Evolutionary conservation across 2,329 filamentous ascomycete species (phyloP), one percentile per base, ranked within the genome.

Genomic region (Monilinia aucupariae): DNA sequence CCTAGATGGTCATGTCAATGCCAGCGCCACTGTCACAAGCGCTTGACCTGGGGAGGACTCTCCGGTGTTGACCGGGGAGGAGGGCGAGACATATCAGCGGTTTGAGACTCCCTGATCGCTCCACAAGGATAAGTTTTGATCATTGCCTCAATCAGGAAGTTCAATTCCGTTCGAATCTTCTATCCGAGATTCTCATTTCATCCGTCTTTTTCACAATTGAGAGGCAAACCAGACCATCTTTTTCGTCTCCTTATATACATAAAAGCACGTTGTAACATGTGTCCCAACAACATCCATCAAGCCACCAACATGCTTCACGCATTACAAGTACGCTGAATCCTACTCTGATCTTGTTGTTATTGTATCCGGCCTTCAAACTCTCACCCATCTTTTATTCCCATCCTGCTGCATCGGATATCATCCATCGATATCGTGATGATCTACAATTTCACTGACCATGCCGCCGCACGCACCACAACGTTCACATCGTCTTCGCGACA

Each of bases 101-200:
- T 41, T 59, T 34, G 56, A 50, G 27, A 43, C 34, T 30, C 58
- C 32, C 32, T 27, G 13, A 39, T 52, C 32, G 22, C 17, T 47
- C 20, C 43, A 47, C 58, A 52, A 60, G 58, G 58, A 60, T 60
- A 22, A 20, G 37, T 37, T 52, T 43, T 22, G 58, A 60, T 60
- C 47, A 22, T 60, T 47, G 47, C 58, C 32, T 52, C 25, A 60
- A 60, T 51, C 47, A 22, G 47, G 58, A 52, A 60, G 58, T 43
- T 52, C 17, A 60, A 53, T 52, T 25, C 4, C 58, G 12, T 17
- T 52, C 47, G 32, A 39, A 52, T 60, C 32, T 13, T 41, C 34
- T 32, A 41, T 32, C 45, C 58, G 47, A 30, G 12, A 32, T 52
- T n/a, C 45, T 60, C 56, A 30, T 59, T 59, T 48, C 43, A 34